Evolutionary conservation across 2,329 filamentous ascomycete genomes (phyloP), one percentile per base, ranked within the genome.

Genomic region (Aspergillus vadensis): DNA sequence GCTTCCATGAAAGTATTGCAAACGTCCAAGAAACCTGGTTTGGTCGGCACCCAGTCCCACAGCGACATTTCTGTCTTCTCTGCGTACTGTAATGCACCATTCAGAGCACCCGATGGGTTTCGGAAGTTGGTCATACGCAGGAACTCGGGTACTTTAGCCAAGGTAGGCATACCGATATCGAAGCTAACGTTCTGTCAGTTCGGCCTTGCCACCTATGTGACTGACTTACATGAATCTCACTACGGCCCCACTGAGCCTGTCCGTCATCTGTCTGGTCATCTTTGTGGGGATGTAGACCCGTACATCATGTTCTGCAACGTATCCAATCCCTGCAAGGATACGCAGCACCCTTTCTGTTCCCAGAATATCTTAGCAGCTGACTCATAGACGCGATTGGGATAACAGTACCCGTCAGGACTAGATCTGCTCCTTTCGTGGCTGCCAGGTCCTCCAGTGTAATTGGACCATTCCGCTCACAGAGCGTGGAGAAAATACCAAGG

Each of bases 261-360:
- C 44, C 14, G 59, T 59, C 64, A 67, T 61, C 23, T 66, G 58
- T 2, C 56, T 52, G 5, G 64, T 65, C 43, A 67, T 59, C 3
- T 27, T 38, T 8, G 60, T 66, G 8, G 65, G 14, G 7, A 39
- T 53, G 27, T 67, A 65, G 1, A 63, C 10, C 9, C 58, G 52
- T 4, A 55, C 55, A 21, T 60, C 64, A 14, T 60, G 47, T 36
- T 67, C 65, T 5, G 55, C 25, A 36, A 65, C 58, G n/a, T 65
- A 67, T 0, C 61, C 57, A 32, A 66, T 66, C 23, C 59, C 53
- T 4, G 60, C 59, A 6, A 67, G 55, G 6, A 64, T 52, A 9
- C 63, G 65, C 21, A 66, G 15, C 3, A 67, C 52, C 10, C 65
- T 63, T 19, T 65, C 64, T 67, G n/a, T 7, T 21, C 15, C 51